These are phyloP conservation scores for Achlya hypogyna DNA, from an alignment of 352 stramenopile species.

Conservation along the genomic window DNA sequence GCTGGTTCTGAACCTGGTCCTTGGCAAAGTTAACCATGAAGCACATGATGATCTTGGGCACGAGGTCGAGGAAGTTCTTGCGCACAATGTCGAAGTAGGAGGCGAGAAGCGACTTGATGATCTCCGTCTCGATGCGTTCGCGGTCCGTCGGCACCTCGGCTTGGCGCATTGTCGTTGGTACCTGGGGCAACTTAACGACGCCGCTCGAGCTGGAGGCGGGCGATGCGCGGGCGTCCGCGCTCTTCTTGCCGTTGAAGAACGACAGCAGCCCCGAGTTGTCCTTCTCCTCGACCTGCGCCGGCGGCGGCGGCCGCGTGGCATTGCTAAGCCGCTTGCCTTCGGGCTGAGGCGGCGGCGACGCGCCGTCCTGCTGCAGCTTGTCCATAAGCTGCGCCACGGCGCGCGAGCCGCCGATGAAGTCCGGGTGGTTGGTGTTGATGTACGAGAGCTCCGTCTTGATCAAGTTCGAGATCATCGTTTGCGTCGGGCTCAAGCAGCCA, in stretches of 20 bases:
- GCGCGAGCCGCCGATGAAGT: constrained; percentile 96
- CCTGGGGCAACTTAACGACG: constrained; percentile 92
- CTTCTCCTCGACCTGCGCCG: constrained; percentile 32
- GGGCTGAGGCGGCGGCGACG: background rate
- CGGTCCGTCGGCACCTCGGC: constrained; percentile 92
- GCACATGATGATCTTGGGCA: constrained; percentile 99
- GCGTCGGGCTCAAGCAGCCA: constrained; percentile 64
- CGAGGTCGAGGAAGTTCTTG: constrained; percentile 98
- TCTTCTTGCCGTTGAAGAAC: constrained; percentile 58
- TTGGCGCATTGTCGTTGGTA: constrained; percentile 94
- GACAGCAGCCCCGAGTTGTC: constrained; percentile 66
- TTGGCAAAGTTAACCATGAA: constrained; percentile 94
- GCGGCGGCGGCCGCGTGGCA: background rate
- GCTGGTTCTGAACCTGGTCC: constrained; percentile 96
- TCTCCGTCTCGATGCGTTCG: constrained; percentile 96
- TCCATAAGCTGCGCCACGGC: constrained; percentile 94
- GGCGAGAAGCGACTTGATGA: constrained; percentile 95
- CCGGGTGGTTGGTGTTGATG: constrained; percentile 99
- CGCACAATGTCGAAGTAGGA: constrained; percentile 99
- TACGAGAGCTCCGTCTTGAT: constrained; percentile 99
- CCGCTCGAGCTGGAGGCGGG: constrained; percentile 32
- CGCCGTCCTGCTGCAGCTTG: constrained; percentile 82
- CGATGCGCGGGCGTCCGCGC: constrained; percentile 22
- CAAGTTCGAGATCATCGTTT: constrained; percentile 96
- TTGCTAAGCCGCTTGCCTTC: background rate